Conservation (phyloP, 225 moss, liverwort and hornwort species). For the Neckera pumila region DNA sequence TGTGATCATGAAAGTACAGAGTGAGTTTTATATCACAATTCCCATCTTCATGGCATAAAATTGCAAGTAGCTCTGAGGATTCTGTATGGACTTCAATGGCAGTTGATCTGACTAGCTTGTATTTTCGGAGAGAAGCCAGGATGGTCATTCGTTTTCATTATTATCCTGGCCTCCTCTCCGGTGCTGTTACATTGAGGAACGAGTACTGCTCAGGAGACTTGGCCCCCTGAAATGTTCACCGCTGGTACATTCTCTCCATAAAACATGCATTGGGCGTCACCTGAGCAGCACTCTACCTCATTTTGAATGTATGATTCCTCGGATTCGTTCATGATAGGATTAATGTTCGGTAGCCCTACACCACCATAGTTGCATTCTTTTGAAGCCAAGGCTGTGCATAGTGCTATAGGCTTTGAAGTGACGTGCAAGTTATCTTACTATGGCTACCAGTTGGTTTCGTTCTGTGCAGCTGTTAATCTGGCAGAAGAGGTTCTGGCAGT, state of each 20-base stretch:
- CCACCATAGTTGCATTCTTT: background rate
- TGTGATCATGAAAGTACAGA: background rate
- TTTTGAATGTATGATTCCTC: background rate
- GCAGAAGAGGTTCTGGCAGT: slow-evolving; percentile 61
- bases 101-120: background rate
- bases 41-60: background rate
- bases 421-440: background rate
- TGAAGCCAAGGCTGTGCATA: background rate
- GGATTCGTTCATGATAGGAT: background rate
- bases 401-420: background rate
- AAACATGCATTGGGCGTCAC: background rate
- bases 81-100: background rate
- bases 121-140: background rate
- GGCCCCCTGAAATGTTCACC: background rate
- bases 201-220: background rate
- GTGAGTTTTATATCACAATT: background rate
- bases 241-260: background rate
- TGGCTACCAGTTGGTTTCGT: background rate
- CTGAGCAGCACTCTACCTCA: background rate
- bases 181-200: background rate
- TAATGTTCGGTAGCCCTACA: background rate
- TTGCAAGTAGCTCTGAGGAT: background rate
- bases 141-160: background rate
- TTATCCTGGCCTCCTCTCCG: background rate
- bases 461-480: slow-evolving; percentile 53